These are phyloP conservation scores for Aspergillus sp. DNA, from an alignment of 2,329 filamentous ascomycete genomes.

Conservation along the genomic window DNA sequence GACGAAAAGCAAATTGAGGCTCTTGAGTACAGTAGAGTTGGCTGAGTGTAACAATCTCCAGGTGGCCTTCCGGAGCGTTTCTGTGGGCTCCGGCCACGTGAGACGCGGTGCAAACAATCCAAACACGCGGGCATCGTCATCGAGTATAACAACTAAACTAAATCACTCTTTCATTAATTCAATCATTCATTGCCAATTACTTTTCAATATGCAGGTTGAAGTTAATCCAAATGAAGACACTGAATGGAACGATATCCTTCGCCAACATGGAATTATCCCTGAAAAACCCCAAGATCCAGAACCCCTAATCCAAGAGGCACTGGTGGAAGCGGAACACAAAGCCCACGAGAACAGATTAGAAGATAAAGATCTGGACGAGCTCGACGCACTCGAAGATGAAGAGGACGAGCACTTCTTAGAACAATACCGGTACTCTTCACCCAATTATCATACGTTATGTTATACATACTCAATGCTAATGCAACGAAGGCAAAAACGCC, in stretches of 20 bases:
- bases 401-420: constrained; percentile 92
- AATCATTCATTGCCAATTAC: not conserved
- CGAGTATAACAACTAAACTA: not conserved
- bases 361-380: constrained; percentile 88
- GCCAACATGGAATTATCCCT: constrained; percentile 94
- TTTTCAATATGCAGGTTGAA: constrained; percentile 58
- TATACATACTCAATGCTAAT: not conserved
- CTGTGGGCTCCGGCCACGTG: constrained; percentile 24
- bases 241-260: constrained; percentile 99
- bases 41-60: constrained; percentile 20
- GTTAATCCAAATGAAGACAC: constrained; percentile 96
- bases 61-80: constrained; percentile 35
- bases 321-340: constrained; percentile 71
- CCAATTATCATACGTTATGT: not conserved
- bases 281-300: constrained; percentile 95
- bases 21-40: not conserved
- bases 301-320: constrained; percentile 90
- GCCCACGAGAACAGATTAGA: constrained; percentile 90
- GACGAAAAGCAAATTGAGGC: constrained; percentile 8
- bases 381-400: constrained; percentile 88
- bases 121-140: constrained; percentile 27
- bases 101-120: constrained; percentile 27
- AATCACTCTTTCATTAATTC: not conserved
- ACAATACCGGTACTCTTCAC: constrained; percentile 58
- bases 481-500: constrained; percentile 60